These are phyloP conservation scores for Centaurea solstitialis DNA, from an alignment of 129 eudicot genomes.

Conservation along the genomic window DNA sequence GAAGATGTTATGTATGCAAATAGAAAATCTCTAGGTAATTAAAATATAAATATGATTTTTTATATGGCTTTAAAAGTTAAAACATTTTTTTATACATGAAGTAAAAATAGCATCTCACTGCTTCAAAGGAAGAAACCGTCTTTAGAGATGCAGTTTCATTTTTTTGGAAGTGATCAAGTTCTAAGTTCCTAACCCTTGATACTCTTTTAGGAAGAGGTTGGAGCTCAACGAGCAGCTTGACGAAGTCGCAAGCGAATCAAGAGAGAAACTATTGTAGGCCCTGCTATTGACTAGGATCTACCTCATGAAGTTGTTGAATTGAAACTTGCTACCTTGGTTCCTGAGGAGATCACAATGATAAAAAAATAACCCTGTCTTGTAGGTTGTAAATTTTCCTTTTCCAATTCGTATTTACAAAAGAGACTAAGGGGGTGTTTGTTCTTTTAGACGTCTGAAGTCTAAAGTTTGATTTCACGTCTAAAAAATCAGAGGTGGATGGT, in stretches of 20 bases:
- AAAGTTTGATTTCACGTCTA: no score
- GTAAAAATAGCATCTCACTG: no score
- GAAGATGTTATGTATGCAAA: no score
- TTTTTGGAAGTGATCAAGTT: background rate
- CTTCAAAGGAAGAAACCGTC: background rate
- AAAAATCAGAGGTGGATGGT: no score
- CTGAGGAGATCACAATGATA: constrained; percentile 86
- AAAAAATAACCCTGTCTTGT: constrained; percentile 83
- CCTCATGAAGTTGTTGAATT: constrained; percentile 93
- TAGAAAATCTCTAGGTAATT: no score
- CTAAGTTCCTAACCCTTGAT: constrained; percentile 12
- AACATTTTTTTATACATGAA: no score
- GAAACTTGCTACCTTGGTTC: constrained; percentile 69
- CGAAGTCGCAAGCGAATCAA: constrained; percentile 59
- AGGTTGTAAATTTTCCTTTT: constrained; percentile 43
- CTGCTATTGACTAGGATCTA: constrained; percentile 81
- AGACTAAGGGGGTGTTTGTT: no score
- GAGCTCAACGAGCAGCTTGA: constrained; percentile 24
- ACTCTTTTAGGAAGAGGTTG: constrained; percentile 45
- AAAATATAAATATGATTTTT: no score
- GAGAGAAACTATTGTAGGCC: constrained; percentile 81
- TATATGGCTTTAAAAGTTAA: no score
- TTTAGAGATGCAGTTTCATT: no score
- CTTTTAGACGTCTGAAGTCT: no score
- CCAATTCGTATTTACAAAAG: background rate